Percentiles rank a stretch among this genome's conserved stretches.
These are phyloP conservation scores for Penicillium sp. DNA, from an alignment of 2,329 filamentous ascomycete species.

Conservation along the genomic window DNA sequence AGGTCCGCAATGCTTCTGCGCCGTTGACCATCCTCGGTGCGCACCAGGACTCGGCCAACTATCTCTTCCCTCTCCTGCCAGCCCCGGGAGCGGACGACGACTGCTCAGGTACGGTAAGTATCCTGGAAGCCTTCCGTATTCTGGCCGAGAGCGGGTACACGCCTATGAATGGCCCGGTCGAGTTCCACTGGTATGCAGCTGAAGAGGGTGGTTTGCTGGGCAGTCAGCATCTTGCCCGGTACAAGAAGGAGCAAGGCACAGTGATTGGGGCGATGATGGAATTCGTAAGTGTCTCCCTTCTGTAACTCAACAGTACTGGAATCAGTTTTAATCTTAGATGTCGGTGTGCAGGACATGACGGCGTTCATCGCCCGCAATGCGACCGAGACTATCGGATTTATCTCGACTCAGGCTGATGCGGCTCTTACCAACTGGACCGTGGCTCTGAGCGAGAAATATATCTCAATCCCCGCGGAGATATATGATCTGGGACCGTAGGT, in stretches of 20 bases:
- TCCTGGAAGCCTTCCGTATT: slow-evolving; percentile 10
- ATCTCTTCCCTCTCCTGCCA: slow-evolving; percentile 12
- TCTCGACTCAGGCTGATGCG: slow-evolving; percentile 6
- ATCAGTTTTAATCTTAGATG: neutral
- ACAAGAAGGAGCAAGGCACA: slow-evolving; percentile 9
- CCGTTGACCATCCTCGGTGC: slow-evolving; percentile 11
- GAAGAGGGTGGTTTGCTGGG: slow-evolving; percentile 10
- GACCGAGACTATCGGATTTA: slow-evolving; percentile 12
- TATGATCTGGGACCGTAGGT: slow-evolving; percentile 11
- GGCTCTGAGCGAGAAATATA: slow-evolving; percentile 7
- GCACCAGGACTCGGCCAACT: slow-evolving; percentile 13
- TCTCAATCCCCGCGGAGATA: slow-evolving; percentile 7
- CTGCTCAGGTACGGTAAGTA: slow-evolving; percentile 13
- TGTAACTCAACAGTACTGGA: neutral
- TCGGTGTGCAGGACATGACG: slow-evolving; percentile 8
- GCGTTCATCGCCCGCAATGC: slow-evolving; percentile 8
- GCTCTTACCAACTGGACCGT: slow-evolving; percentile 11
- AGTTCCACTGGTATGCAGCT: slow-evolving; percentile 15
- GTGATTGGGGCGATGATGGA: slow-evolving; percentile 14
- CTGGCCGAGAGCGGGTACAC: slow-evolving; percentile 8
- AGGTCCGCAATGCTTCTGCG: slow-evolving; percentile 9
- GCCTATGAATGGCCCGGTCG: slow-evolving; percentile 9
- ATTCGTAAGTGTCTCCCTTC: slow-evolving; percentile 1
- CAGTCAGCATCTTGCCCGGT: slow-evolving; percentile 9
- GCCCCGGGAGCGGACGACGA: slow-evolving; percentile 13